Base-by-base conservation (phyloP, 768 basidiomycete genomes). In the Podaxis sp. region DNA sequence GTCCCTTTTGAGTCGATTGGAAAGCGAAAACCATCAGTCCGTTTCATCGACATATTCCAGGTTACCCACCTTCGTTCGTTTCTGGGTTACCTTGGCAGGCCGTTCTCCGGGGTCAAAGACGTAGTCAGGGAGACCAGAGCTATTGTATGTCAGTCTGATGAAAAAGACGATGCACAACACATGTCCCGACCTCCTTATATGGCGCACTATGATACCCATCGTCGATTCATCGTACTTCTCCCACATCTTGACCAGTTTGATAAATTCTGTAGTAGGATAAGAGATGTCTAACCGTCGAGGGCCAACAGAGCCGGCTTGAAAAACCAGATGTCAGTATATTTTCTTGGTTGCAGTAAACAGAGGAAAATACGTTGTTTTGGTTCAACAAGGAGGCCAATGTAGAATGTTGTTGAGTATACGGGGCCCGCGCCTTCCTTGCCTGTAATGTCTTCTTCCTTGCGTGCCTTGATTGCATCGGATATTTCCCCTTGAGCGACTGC, bases 391-490 rank as follows among this genome's bases (percentile, higher is more conserved):
- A 99, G 84, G 20, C 97, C 97, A 66, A 99, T 95, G 71, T 96
- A 99, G 76, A 97, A 99, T 1, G 92, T 94, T n/a, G 95, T 95
- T n/a, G 95, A 91, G 72, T 91, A 85, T 8, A 98, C 92, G n/a
- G 86, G 81, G 49, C 88, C 86, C 48, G 85, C 84, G 61, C 89
- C 90, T 64, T 91, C 87, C 69, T 88, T 87, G 67, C 82, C 87
- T 73, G 89, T 87, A 38, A 88, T 85, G 61, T 94, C 92, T 76
- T 90, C 87, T 69, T 86, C 87, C 66, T 87, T 91, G 51, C 95
- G 83, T 65, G 84, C 88, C 49, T 81, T 79, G 59, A 95, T 81
- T 24, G 82, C 82, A 48, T 89, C 87, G 20, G 90, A 87, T 20
- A 91, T 83, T 64, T 95, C 93, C 50, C 96, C 97, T 74, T 92